phyloP scores from a whole-genome alignment of 2,329 filamentous ascomycete genomes.

The Leptographium flavum region DNA sequence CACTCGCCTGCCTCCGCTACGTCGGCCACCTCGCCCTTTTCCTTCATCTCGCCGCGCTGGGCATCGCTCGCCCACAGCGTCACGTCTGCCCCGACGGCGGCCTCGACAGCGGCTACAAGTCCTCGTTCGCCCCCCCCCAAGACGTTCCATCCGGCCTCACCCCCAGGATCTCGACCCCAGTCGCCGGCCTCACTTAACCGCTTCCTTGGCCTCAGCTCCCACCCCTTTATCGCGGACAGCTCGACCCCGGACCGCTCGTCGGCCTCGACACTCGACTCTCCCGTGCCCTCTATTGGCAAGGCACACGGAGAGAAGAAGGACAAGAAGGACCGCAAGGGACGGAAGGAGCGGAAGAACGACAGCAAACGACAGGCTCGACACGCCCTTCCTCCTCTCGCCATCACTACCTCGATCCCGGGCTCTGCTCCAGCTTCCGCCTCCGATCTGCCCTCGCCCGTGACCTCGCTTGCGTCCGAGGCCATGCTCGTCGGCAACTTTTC shows the following conservation, averaged over 20 bases:
- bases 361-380: background rate
- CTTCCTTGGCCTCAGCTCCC: constrained; percentile 18
- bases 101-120: constrained; percentile 9
- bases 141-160: constrained; percentile 3
- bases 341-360: constrained; percentile 7
- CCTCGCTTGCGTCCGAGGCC: constrained; percentile 13
- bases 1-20: constrained; percentile 14
- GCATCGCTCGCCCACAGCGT: constrained; percentile 23
- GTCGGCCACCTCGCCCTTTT: constrained; percentile 16
- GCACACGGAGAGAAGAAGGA: too few relatives aligned
- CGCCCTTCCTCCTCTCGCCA: background rate
- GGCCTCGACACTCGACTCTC: constrained; percentile 5
- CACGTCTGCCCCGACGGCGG: background rate
- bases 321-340: too few relatives aligned
- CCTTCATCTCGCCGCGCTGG: constrained; percentile 27
- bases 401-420: background rate
- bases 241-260: constrained; percentile 3
- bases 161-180: constrained; percentile 3
- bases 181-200: constrained; percentile 14
- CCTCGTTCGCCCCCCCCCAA: constrained; percentile 4
- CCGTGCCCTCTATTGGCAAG: constrained; percentile 8
- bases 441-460: constrained; percentile 2
- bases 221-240: constrained; percentile 11
- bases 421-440: background rate
- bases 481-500: constrained; percentile 41